Evolutionary conservation across 805 yeast species (phyloP).

Genomic region (Sungouiozyma intestinalis): DNA sequence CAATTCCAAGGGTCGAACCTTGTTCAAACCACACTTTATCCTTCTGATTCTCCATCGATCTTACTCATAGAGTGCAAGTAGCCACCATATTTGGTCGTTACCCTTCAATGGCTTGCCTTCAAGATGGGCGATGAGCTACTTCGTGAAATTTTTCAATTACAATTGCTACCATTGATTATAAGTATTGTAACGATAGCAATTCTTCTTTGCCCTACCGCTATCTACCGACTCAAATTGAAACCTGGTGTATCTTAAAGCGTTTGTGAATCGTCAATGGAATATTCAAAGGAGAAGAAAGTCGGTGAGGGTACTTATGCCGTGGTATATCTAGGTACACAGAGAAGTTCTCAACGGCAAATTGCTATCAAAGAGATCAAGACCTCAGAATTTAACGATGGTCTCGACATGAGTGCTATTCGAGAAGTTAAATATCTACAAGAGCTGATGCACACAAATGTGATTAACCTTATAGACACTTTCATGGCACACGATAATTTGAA

Average conservation of each 20-base stretch:
- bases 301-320: conserved; percentile 99
- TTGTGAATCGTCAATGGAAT: conserved; percentile 1
- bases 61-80: neutral
- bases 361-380: conserved; percentile 96
- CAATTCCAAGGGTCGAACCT: conserved; percentile 34
- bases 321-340: conserved; percentile 69
- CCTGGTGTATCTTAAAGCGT: neutral
- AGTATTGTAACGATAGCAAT: too few relatives aligned
- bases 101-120: neutral
- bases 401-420: conserved; percentile 95
- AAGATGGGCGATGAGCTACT: too few relatives aligned
- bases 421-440: conserved; percentile 87
- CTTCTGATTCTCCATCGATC: neutral
- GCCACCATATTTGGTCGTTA: neutral
- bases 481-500: conserved; percentile 56
- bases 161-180: too few relatives aligned
- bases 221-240: too few relatives aligned
- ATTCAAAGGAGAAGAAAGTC: conserved; percentile 57
- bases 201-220: too few relatives aligned
- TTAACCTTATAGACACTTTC: conserved; percentile 82
- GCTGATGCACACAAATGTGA: conserved; percentile 65
- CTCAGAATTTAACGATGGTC: conserved; percentile 87
- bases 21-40: conserved; percentile 3
- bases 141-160: too few relatives aligned
- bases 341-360: conserved; percentile 40